These are phyloP conservation scores for Skeletonema potamos DNA, from an alignment of 108 stramenopile species.

Conservation along the genomic window DNA sequence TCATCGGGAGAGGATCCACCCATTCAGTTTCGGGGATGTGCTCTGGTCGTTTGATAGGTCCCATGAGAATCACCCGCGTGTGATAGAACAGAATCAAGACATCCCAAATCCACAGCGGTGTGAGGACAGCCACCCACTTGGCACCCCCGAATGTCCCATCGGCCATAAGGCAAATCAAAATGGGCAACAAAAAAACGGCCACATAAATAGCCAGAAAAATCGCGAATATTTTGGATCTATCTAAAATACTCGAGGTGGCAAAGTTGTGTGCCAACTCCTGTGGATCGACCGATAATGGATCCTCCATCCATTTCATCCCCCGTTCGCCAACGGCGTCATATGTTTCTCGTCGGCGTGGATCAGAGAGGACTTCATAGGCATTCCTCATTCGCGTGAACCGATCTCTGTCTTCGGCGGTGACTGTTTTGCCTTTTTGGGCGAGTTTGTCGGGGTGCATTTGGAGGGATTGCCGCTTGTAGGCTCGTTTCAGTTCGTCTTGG, in stretches of 20 bases:
- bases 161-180: conserved; percentile 78
- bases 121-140: conserved; percentile 72
- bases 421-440: conserved; percentile 81
- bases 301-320: conserved; percentile 89
- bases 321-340: conserved; percentile 90
- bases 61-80: conserved; percentile 76
- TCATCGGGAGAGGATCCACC: conserved; percentile 89
- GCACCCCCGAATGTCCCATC: conserved; percentile 70
- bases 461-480: conserved; percentile 90
- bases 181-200: conserved; percentile 62
- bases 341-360: conserved; percentile 83
- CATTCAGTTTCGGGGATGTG: conserved; percentile 80
- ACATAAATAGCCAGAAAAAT: conserved; percentile 77
- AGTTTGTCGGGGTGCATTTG: conserved; percentile 98
- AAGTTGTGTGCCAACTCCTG: conserved; percentile 88
- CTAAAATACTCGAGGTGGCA: conserved; percentile 65
- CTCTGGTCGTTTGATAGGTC: conserved; percentile 79
- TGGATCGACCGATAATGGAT: conserved; percentile 86
- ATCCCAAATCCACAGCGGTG: conserved; percentile 86
- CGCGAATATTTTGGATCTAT: conserved; percentile 85
- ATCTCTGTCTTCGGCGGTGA: conserved; percentile 77
- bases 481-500: conserved; percentile 88
- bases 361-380: conserved; percentile 88
- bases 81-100: conserved; percentile 75
- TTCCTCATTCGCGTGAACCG: conserved; percentile 91